Percentiles rank a stretch among this genome's conserved stretches.
Evolutionary conservation across 148 eudicot genomes (phyloP).

Genomic region (Camellia sinensis): DNA sequence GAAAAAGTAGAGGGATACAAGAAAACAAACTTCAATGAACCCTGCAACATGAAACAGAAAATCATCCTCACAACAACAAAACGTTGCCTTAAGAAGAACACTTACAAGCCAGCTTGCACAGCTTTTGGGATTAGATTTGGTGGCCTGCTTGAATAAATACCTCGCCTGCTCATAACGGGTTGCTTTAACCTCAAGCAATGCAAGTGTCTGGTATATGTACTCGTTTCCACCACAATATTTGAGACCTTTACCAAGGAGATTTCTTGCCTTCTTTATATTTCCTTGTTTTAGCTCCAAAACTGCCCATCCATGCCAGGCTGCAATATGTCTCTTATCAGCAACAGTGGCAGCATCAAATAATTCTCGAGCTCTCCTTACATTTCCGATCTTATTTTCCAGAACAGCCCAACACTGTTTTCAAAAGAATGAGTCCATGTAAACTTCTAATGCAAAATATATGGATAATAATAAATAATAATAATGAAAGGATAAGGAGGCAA

Average conservation of each 20-base stretch:
- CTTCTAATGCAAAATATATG: slow-evolving; percentile 4
- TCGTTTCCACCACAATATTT: slow-evolving; percentile 89
- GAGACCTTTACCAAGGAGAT: slow-evolving; percentile 79
- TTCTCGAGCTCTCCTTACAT: slow-evolving; percentile 77
- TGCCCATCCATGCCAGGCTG: slow-evolving; percentile 99
- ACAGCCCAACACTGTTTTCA: slow-evolving; percentile 87
- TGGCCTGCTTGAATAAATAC: slow-evolving; percentile 85
- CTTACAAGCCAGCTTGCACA: slow-evolving; percentile 99
- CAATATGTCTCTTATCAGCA: slow-evolving; percentile 89
- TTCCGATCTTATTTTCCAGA: slow-evolving; percentile 78
- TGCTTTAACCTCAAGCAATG: slow-evolving; percentile 88
- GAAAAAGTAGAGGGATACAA: neutral
- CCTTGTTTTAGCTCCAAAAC: slow-evolving; percentile 85
- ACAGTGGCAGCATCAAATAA: slow-evolving; percentile 97
- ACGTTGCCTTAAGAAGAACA: neutral
- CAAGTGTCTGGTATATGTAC: slow-evolving; percentile 89
- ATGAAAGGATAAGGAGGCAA: neutral
- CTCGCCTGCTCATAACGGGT: slow-evolving; percentile 82
- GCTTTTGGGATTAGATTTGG: slow-evolving; percentile 82
- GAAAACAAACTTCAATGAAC: neutral
- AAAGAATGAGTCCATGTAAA: slow-evolving; percentile 16
- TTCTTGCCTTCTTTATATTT: slow-evolving; percentile 80
- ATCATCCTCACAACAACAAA: neutral
- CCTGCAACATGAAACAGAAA: neutral
- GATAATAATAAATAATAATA: neutral